Base-by-base conservation (phyloP, 345 rosid genomes). In the Eucalyptus melliodora region DNA sequence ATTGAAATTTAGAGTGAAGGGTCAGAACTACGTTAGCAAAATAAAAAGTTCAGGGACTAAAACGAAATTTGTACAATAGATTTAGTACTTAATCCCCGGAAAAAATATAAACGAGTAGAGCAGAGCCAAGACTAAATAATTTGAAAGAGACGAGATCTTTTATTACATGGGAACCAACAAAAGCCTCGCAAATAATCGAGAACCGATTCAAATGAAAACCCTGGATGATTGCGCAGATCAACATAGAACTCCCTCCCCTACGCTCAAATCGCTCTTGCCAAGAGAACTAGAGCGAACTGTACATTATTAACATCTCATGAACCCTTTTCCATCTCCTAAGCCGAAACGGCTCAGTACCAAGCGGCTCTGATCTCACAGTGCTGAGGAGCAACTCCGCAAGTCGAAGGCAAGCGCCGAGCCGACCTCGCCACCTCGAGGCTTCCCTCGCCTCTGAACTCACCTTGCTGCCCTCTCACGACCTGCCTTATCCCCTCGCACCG, bases 401-500 rank as follows among this genome's bases (percentile, higher is more conserved):
- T 31, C 50, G 53, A 60, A 56, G 90, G 72, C 80, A 89, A 67
- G 87, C 47, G 51, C 81, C 82, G 26, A 16, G 81, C 90, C 2
- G 80, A 45, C 51, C 80, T 44, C 9, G 72, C 87, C 67, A 89
- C 72, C 86, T 72, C 90, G 23, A 83, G 55, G 55, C 53, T 51
- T 8, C 53, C 45, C 87, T 83, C 56, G 16, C 87, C 90, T n/a
- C 77, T 5, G 77, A 53, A 42, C 80, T 85, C 24, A 24, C 90
- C 72, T 42, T 59, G 80, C 45, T 89, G 87, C 87, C 56, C 82
- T 50, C 90, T 83, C 31, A 0, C 90, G 53, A 89, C 60, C 59
- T 16, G 67, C 47, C 90, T 89, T 85, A 89, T 49, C 59, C 50
- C 90, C 87, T 89, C 87, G 77, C 90, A 89, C 90, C 90, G 86